phyloP scores from a whole-genome alignment of 2,329 filamentous ascomycete species.

The Amauroascus niger region DNA sequence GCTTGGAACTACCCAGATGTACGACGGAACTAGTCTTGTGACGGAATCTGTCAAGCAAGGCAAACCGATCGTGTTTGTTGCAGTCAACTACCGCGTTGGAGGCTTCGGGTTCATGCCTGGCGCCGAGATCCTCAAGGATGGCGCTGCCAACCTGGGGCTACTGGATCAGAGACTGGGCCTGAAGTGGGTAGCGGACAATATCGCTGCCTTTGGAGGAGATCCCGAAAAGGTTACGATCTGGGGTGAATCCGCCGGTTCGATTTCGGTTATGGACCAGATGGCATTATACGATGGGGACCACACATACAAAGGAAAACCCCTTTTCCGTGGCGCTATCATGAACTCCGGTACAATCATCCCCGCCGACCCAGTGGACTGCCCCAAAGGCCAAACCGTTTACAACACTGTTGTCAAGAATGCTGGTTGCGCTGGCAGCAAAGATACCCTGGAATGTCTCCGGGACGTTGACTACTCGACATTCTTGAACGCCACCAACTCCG shows the following conservation, averaged over 20 bases:
- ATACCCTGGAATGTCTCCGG: conserved; percentile 43
- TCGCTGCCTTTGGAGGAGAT: conserved; percentile 67
- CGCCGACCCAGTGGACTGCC: conserved; percentile 53
- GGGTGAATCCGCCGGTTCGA: conserved; percentile 62
- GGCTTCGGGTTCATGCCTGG: conserved; percentile 67
- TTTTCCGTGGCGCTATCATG: conserved; percentile 74
- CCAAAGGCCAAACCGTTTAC: conserved; percentile 53
- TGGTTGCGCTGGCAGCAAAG: conserved; percentile 35
- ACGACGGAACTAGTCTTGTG: conserved; percentile 30
- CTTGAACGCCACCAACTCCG: conserved; percentile 58
- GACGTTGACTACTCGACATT: conserved; percentile 38
- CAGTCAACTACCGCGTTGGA: conserved; percentile 66
- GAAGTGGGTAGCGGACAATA: conserved; percentile 69
- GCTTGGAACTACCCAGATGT: conserved; percentile 39
- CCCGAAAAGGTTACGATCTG: conserved; percentile 69
- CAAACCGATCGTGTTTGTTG: conserved; percentile 63
- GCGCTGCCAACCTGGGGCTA: conserved; percentile 60
- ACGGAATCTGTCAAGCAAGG: conserved; percentile 36
- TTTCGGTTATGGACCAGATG: conserved; percentile 70
- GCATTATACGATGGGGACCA: conserved; percentile 61
- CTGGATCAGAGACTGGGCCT: conserved; percentile 63
- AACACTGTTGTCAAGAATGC: conserved; percentile 39
- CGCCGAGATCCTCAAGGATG: conserved; percentile 56
- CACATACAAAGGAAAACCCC: conserved; percentile 61
- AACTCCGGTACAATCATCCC: conserved; percentile 57